Conservation (phyloP, 805 yeast species). For the Candida peoriensis region DNA sequence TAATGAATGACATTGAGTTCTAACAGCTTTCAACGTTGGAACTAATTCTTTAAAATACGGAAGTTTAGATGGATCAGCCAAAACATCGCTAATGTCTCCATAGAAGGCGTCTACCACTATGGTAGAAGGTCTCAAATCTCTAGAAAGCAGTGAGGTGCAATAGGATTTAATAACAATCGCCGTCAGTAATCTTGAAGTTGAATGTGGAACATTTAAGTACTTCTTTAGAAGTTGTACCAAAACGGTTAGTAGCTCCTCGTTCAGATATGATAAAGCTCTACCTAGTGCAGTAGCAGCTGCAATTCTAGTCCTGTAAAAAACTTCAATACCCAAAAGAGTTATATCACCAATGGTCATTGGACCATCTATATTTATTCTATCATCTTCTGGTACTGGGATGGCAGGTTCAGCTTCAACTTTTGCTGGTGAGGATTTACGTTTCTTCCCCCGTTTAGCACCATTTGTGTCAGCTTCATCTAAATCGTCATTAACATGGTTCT, state of each 20-base stretch:
- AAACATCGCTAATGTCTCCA: constrained; percentile 28
- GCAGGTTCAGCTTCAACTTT: constrained; percentile 21
- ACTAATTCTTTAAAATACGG: constrained; percentile 77
- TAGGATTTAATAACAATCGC: constrained; percentile 71
- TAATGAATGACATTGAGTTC: constrained; percentile 83
- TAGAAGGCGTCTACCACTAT: constrained; percentile 24
- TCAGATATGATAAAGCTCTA: constrained; percentile 46
- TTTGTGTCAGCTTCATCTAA: constrained; percentile 16
- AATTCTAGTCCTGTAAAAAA: constrained; percentile 68
- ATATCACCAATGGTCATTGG: constrained; percentile 92
- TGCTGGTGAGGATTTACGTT: constrained; percentile 35
- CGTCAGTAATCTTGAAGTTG: constrained; percentile 74
- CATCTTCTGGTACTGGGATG: constrained; percentile 51
- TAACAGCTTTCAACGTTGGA: constrained; percentile 76
- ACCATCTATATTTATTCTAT: constrained; percentile 82
- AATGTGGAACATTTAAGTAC: constrained; percentile 25
- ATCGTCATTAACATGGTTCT: constrained; percentile 7
- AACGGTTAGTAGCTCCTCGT: constrained; percentile 32
- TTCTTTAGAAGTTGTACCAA: constrained; percentile 32
- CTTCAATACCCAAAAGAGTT: constrained; percentile 71
- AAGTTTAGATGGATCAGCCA: constrained; percentile 38
- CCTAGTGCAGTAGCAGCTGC: constrained; percentile 78
- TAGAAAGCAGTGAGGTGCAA: constrained; percentile 29
- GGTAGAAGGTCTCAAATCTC: constrained; percentile 19
- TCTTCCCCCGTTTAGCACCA: constrained; percentile 35